Base-by-base conservation (phyloP, 1,284 basidiomycete genomes). In the Apiotrichum veenhuisii region DNA sequence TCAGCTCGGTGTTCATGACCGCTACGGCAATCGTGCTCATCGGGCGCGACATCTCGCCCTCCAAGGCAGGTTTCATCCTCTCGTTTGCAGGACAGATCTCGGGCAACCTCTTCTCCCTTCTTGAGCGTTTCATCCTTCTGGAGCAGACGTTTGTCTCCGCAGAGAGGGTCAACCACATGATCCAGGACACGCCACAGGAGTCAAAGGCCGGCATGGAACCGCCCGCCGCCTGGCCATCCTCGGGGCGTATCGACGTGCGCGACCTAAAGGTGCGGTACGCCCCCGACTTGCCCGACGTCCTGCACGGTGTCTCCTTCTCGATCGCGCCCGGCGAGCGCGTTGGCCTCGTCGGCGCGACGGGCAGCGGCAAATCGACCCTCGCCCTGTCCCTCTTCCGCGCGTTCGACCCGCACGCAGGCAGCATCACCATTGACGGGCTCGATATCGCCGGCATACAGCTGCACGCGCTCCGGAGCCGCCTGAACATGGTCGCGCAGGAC, bases 291-390 rank as follows among this genome's bases (percentile, higher is more conserved):
- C 88, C 89, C 0, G 77, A 85, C 22, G 88, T 91, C 0, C 75
- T 92, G 43, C 85, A 86, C 64, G 81, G 80, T 30, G 79, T 91
- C 27, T 82, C 75, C 52, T 86, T 91, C 66, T 64, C 79, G 14
- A 77, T 89, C 54, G 79, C 80, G 54, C 79, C 86, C 5, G 87
- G 88, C 2, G 84, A 89, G 71, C 88, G 90, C 75, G 84, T 91
- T 58, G 88, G 88, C 9, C 82, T 91, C 36, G 86, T 89, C 20
- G 88, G 88, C 10, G 76, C 86, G 10, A 88, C 86, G 0, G 75
- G 69, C 18, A 69, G 75, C 64, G 86, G 89, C 33, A 91, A 91
- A 77, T 86, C 84, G 52, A 89, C 88, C 1, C 74, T 92, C 14
- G 79, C 91, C 34, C 84, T 77, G 30, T 75, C 74, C 1, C 78